Base-by-base conservation (phyloP, 495 filamentous ascomycete species). In the Annulohypoxylon moriforme region DNA sequence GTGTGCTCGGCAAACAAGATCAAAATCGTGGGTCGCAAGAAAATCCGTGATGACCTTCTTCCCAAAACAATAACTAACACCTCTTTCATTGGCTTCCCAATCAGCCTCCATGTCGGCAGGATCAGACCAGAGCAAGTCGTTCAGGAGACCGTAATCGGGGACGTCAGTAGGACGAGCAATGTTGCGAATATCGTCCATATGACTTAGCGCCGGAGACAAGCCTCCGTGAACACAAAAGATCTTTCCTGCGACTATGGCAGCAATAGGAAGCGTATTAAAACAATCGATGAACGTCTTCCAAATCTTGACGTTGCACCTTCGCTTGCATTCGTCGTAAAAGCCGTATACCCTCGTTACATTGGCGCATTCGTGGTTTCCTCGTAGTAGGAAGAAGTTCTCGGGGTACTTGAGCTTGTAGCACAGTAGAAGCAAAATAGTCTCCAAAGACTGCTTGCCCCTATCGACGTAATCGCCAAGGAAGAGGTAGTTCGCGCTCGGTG, bases 201-300 rank as follows among this genome's bases (percentile, higher is more conserved):
- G 95, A 50, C 89, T 89, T 47, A 99, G 87, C 59, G 90, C 92
- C 4, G 96, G 96, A 11, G 96, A 99, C 13, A 99, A 85, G 8
- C 96, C 96, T 60, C 96, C 96, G 76, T 99, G 96, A 55, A 99
- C 96, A 78, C 96, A 99, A 80, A 99, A 99, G 60, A 99, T 99
- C 84, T 99, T 99, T 40, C 92, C 93, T 1, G 96, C 96, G 22
- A 99, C 96, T 73, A 97, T 98, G 13, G 96, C 87, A 31, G 96
- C 96, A 73, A 99, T 97, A 0, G 96, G 96, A 14, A 99, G 88
- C 24, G 89, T 92, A 78, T 99, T 99, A 85, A 99, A 99, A 14
- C 93, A 97, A 78, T 99, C 96, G 53, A 99, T 89, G 77, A 99
- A 99, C 0, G 93, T 95, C 85, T 98, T 99, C 96, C 96, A 99